A percentile compares a stretch with the other conserved stretches of the same genome.
Evolutionary conservation across 1,284 basidiomycete species (phyloP).

Genomic region (Ustilago nuda): DNA sequence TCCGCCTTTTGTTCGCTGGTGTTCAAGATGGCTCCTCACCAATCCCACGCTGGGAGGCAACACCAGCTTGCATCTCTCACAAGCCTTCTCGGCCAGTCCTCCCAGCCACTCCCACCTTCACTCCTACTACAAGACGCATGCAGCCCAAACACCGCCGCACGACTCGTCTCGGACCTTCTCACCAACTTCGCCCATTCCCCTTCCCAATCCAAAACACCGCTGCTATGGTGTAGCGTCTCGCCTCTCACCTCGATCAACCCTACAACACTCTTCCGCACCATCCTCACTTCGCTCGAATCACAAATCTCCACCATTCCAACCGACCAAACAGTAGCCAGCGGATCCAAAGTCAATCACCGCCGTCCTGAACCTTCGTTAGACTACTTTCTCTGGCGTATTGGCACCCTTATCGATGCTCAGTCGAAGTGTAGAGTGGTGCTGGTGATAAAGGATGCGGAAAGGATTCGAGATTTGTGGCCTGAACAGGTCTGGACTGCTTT

Average conservation of each 20-base stretch:
- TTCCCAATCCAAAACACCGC: slow-evolving; percentile 8
- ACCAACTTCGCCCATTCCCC: neutral
- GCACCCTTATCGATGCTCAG: slow-evolving; percentile 12
- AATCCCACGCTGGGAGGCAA: slow-evolving; percentile 27
- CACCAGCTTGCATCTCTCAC: slow-evolving; percentile 28
- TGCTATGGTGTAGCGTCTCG: slow-evolving; percentile 31
- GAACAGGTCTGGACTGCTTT: slow-evolving; percentile 59
- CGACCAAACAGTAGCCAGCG: slow-evolving; percentile 9
- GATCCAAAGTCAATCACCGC: slow-evolving; percentile 24
- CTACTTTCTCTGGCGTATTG: slow-evolving; percentile 39
- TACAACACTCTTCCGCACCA: slow-evolving; percentile 43
- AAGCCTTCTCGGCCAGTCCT: slow-evolving; percentile 28
- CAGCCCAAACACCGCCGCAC: slow-evolving; percentile 45
- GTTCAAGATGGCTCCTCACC: slow-evolving; percentile 5
- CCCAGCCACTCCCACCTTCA: slow-evolving; percentile 35
- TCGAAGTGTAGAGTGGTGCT: slow-evolving; percentile 35
- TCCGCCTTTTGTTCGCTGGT: neutral
- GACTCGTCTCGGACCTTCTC: slow-evolving; percentile 33
- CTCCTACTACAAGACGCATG: slow-evolving; percentile 49
- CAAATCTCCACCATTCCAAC: slow-evolving; percentile 10
- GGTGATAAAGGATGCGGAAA: slow-evolving; percentile 56
- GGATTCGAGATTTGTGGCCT: slow-evolving; percentile 64
- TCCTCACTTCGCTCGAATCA: slow-evolving; percentile 36
- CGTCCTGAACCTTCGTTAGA: slow-evolving; percentile 43
- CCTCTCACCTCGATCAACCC: slow-evolving; percentile 47